Evolutionary conservation across 768 basidiomycete species (phyloP), one percentile per base, ranked within the genome.

Genomic region (Leccinum pellstonianum): DNA sequence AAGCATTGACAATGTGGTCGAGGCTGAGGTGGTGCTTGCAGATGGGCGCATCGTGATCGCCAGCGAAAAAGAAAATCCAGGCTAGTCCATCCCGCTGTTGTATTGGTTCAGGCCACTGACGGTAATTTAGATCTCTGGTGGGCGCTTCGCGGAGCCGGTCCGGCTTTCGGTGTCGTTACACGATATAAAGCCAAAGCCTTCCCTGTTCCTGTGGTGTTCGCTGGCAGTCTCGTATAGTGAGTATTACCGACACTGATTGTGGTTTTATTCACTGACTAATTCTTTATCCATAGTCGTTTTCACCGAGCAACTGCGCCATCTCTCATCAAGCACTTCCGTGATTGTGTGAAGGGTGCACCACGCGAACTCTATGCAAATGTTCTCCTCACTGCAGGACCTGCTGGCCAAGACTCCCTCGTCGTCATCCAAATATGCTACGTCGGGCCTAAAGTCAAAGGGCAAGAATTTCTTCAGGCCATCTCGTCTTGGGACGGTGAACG

Each of bases 361-460:
- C 83, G 89, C 10, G 88, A 93, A 67, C 82, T 95, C 17, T 97
- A 97, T 70, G 89, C 91, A 38, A 96, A 95, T 69, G 84, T 93
- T 35, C 83, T 96, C 56, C 81, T 96, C 57, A 96, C 95, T 3
- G 94, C 95, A 0, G 94, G 95, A 7, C 93, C 93, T 4, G 86
- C 84, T 10, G 86, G 86, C 53, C 83, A 90, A 64, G 90, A 91
- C 64, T 94, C 91, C 15, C 84, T 97, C 48, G 83, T 94, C 59
- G 91, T 95, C 38, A 85, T 97, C 54, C 95, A 97, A 71, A 88
- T 96, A 76, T 97, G 95, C 74, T 96, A 88, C 70, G 73, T 92
- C 47, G 95, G 95, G 0, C 79, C 86, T 0, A 83, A 84, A 63
- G 85, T 88, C 60, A 84, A 87, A 63, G 86, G 86, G 0, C 83